A percentile compares a stretch with the other conserved stretches of the same genome.
Evolutionary conservation across 257 asterid species (phyloP).

Genomic region (Gynochthodes officinalis): DNA sequence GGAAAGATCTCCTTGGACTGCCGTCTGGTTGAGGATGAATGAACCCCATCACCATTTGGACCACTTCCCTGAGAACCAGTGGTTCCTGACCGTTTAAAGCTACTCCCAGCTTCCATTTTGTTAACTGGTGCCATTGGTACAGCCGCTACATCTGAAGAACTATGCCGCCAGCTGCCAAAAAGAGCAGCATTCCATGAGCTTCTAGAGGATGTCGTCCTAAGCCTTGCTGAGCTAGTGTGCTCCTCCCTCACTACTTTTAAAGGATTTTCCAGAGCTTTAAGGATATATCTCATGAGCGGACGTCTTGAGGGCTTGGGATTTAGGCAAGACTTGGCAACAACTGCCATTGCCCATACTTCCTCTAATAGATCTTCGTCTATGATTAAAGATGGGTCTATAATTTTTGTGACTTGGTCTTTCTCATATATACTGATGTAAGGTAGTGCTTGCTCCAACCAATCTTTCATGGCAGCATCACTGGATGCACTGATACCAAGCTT

Average conservation of each 20-base stretch:
- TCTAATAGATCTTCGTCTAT: slow-evolving; percentile 89
- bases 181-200: slow-evolving; percentile 91
- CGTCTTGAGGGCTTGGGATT: slow-evolving; percentile 85
- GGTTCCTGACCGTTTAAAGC: slow-evolving; percentile 60
- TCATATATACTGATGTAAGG: slow-evolving; percentile 76
- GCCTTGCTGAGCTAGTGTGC: slow-evolving; percentile 69
- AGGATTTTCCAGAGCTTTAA: slow-evolving; percentile 90
- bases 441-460: slow-evolving; percentile 60
- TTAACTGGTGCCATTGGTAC: slow-evolving; percentile 28
- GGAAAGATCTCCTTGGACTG: slow-evolving; percentile 82
- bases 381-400: slow-evolving; percentile 76
- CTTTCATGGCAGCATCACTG: slow-evolving; percentile 54
- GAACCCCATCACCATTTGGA: slow-evolving; percentile 43
- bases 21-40: slow-evolving; percentile 53
- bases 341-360: slow-evolving; percentile 99
- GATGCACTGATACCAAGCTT: slow-evolving; percentile 87
- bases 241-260: slow-evolving; percentile 89
- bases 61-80: slow-evolving; percentile 76
- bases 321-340: slow-evolving; percentile 88
- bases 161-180: slow-evolving; percentile 89
- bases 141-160: slow-evolving; percentile 64
- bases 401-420: slow-evolving; percentile 84
- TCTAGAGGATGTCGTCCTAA: slow-evolving; percentile 69
- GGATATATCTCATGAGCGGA: slow-evolving; percentile 86
- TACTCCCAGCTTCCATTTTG: slow-evolving; percentile 51